Evolutionary conservation across 345 rosid genomes (phyloP).

Genomic region (Corchorus capsularis): DNA sequence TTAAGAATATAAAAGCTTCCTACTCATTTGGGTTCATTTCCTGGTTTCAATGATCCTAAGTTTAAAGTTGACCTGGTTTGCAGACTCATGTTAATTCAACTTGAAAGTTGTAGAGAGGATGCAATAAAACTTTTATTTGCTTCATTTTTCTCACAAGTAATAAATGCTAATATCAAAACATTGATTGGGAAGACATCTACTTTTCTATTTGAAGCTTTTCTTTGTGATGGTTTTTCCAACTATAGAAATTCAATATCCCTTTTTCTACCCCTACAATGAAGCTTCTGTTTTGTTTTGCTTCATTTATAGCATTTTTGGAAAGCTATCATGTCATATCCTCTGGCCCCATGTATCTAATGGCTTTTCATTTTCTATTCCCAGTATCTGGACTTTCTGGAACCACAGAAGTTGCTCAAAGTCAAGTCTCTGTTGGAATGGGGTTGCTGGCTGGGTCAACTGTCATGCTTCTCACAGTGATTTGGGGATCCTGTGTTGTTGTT

Average conservation of each 20-base stretch:
- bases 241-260: neutral
- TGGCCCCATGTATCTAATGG: neutral
- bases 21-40: neutral
- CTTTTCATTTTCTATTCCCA: conserved; percentile 21
- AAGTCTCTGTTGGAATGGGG: conserved; percentile 96
- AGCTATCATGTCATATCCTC: neutral
- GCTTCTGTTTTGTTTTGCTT: neutral
- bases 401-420: conserved; percentile 69
- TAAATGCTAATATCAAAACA: neutral
- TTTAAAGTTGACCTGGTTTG: neutral
- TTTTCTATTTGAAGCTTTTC: neutral
- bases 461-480: conserved; percentile 80
- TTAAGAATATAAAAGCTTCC: neutral
- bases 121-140: neutral
- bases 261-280: neutral
- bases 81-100: neutral
- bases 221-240: neutral
- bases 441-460: conserved; percentile 89
- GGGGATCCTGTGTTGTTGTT: conserved; percentile 83
- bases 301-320: neutral
- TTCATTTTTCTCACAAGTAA: neutral
- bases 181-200: neutral
- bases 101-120: neutral
- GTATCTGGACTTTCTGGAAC: conserved; percentile 94
- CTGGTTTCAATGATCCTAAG: neutral